These are phyloP conservation scores for Proliferodiscus dingleyae DNA, from an alignment of 2,329 filamentous ascomycete species.

Conservation along the genomic window DNA sequence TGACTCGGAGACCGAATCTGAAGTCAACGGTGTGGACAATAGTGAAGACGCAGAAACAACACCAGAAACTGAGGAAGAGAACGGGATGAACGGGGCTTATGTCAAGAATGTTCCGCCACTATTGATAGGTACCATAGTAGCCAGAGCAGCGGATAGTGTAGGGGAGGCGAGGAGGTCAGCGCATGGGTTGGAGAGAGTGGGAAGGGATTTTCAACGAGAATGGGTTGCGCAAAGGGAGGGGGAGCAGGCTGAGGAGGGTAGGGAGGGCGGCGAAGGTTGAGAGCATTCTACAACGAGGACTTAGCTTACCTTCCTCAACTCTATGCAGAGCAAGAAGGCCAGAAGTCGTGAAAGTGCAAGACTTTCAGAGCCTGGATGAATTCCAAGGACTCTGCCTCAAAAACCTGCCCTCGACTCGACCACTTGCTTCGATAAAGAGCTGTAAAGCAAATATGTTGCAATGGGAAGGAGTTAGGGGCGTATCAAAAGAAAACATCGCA, in stretches of 20 bases:
- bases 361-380: too few species aligned
- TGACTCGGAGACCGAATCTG: constrained; percentile 2
- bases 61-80: constrained; percentile 8
- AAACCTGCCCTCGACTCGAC: too few species aligned
- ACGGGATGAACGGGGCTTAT: constrained; percentile 4
- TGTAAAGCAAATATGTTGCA: too few species aligned
- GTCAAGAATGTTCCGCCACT: constrained; percentile 40
- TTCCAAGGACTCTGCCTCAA: too few species aligned
- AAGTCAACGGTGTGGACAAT: not conserved
- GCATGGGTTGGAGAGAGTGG: constrained; percentile 49
- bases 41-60: constrained; percentile 6
- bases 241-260: constrained; percentile 10
- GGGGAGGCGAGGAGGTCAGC: constrained; percentile 49
- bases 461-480: too few species aligned
- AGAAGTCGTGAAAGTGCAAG: too few species aligned
- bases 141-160: constrained; percentile 42
- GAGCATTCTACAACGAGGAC: not conserved
- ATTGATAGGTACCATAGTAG: constrained; percentile 51
- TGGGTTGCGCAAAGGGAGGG: constrained; percentile 36
- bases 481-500: too few species aligned
- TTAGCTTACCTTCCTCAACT: too few species aligned
- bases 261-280: constrained; percentile 16
- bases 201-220: constrained; percentile 49
- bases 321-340: too few species aligned
- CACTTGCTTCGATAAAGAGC: too few species aligned